phyloP scores from a whole-genome alignment of 108 stramenopile genomes.

The Discostella pseudostelligera region DNA sequence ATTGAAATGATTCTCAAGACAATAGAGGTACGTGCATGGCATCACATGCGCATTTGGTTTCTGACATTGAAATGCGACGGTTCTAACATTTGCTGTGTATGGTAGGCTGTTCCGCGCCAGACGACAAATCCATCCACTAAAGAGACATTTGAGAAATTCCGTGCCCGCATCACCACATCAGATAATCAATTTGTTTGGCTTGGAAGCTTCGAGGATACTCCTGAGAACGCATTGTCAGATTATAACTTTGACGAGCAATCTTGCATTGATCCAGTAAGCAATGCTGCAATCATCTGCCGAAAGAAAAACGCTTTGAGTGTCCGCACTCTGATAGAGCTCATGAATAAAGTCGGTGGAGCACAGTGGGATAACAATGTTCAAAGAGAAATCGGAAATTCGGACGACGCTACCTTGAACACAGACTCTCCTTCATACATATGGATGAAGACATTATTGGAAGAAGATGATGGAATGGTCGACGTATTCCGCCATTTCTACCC shows the following conservation, averaged over 20 bases:
- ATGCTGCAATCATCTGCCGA: slow-evolving; percentile 25
- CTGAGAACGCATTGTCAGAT: slow-evolving; percentile 51
- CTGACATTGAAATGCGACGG: no score
- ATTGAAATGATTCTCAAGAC: slow-evolving; percentile 56
- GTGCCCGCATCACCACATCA: slow-evolving; percentile 51
- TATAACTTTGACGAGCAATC: slow-evolving; percentile 51
- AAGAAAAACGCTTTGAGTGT: slow-evolving; percentile 59
- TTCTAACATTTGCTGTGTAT: background rate
- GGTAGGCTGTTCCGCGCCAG: slow-evolving; percentile 45
- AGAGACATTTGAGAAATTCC: slow-evolving; percentile 68
- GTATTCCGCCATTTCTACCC: slow-evolving; percentile 84
- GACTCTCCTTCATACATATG: slow-evolving; percentile 61
- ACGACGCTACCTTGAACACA: slow-evolving; percentile 47
- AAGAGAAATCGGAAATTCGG: slow-evolving; percentile 54
- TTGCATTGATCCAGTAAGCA: slow-evolving; percentile 41
- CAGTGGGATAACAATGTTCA: slow-evolving; percentile 59
- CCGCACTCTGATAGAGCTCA: slow-evolving; percentile 65
- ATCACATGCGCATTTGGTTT: slow-evolving; percentile 2
- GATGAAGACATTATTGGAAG: slow-evolving; percentile 60
- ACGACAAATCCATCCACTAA: slow-evolving; percentile 76
- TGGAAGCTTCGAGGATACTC: slow-evolving; percentile 57
- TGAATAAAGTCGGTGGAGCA: slow-evolving; percentile 68
- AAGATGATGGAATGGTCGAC: slow-evolving; percentile 90
- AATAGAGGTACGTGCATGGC: slow-evolving; percentile 36
- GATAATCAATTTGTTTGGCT: slow-evolving; percentile 55